phyloP scores from a whole-genome alignment of 495 filamentous ascomycete genomes.

The Haplographium delicatum region DNA sequence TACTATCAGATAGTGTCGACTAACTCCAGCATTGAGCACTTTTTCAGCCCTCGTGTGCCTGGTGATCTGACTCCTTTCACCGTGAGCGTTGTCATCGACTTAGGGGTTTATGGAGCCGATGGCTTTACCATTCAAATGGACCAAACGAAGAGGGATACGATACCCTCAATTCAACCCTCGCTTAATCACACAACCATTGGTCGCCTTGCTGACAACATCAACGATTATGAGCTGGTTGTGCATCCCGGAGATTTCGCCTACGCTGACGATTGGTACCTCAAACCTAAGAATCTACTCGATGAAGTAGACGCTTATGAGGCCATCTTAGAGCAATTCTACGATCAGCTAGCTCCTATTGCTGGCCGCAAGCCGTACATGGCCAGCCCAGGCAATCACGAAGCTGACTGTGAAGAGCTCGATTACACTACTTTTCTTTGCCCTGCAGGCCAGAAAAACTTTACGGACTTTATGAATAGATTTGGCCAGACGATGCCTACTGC shows the following conservation, averaged over 20 bases:
- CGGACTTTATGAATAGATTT: conserved; percentile 47
- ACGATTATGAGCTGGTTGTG: conserved; percentile 55
- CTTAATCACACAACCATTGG: conserved; percentile 59
- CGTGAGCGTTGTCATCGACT: conserved; percentile 45
- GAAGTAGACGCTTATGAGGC: conserved; percentile 45
- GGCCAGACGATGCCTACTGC: conserved; percentile 40
- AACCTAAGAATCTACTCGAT: conserved; percentile 34
- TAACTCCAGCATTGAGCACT: conserved; percentile 29
- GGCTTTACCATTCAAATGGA: conserved; percentile 46
- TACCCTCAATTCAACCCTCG: conserved; percentile 47
- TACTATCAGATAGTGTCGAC: conserved; percentile 20
- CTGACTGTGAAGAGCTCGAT: conserved; percentile 35
- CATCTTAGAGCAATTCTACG: conserved; percentile 52
- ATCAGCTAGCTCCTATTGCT: conserved; percentile 43
- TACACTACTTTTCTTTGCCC: conserved; percentile 40
- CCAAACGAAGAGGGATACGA: conserved; percentile 46
- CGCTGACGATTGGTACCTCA: conserved; percentile 43
- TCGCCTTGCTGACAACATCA: conserved; percentile 45
- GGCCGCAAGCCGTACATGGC: conserved; percentile 48
- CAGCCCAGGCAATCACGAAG: conserved; percentile 50
- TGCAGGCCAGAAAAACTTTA: conserved; percentile 50
- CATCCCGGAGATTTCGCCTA: conserved; percentile 50
- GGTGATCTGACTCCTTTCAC: conserved; percentile 46
- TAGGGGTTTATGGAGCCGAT: conserved; percentile 38
- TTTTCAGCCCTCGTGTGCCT: conserved; percentile 31